Base-by-base conservation (phyloP, 176 grass and related monocot genomes). In the Carex cristatella region DNA sequence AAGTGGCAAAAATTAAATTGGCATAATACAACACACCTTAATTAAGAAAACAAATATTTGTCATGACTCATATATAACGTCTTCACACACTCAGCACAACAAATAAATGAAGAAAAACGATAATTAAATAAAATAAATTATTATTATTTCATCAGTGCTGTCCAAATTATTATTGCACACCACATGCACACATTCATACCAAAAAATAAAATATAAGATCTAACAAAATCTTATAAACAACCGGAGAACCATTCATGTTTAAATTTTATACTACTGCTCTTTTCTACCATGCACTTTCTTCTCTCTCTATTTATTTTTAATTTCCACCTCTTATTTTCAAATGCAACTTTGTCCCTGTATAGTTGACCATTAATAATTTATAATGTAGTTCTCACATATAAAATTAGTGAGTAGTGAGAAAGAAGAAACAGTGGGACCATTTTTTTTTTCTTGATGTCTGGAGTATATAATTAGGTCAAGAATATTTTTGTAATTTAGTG, bases 151-250 rank as follows among this genome's bases (percentile, higher is more conserved):
- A n/a, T 7, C 0, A 71, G 7, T 46, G 16, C 16, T 38, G 5
- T 42, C 13, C 5, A 44, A 42, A 19, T 44, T 71, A 46, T 71
- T 71, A 46, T 71, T 46, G 68, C 68, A 71, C 38, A 44, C 37
- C 14, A 42, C 65, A 69, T 71, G 68, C 68, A 46, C 33, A 46
- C 6, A 71, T 71, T 71, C 6, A 40, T 40, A 46, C 37, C 68
- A 71, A 71, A 71, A 71, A 71, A 71, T 71, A n/a, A 71, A 71
- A 71, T 71, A 16, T 19, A 19, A 38, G 37, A 71, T 44, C 68
- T 71, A 71, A 71, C 37, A 14, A 71, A 71, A 71, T 71, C 68
- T 16, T 19, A n/a, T 71, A 71, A 71, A 71, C 16, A 46, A 71
- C 33, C 37, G 19, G 68, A 71, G 16, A 44, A 40, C 37, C 37